Evolutionary conservation across 176 grass and related monocot species (phyloP), one percentile per base, ranked within the genome.

Genomic region (Phoenix roebelenii): DNA sequence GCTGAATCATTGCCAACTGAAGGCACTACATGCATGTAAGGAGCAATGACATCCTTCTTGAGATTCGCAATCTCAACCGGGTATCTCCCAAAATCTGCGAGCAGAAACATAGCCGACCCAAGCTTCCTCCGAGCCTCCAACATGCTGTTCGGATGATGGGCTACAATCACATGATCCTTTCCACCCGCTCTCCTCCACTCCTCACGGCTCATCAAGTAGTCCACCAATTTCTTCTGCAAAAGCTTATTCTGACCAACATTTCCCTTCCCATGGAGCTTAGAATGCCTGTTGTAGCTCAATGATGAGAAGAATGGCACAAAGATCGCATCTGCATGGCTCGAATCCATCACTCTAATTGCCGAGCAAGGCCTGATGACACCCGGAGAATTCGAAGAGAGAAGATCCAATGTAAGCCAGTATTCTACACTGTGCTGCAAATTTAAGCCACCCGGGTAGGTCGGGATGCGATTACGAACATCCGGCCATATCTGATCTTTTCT

Each of bases 281-380:
- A 95, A 64, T 89, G 85, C 2, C 82, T 55, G 65, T 95, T 95
- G 74, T 89, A 95, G 76, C 85, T 89, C 61, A 89, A 65, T 19
- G 90, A 95, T 58, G 85, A 84, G 70, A 95, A 95, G 73, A 95
- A 95, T 0, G 90, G 90, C 58, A 95, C 90, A 50, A 95, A 86
- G 76, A 89, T 82, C 25, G 86, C 49, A 72, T 89, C 82, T 19
- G 85, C 85, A 1, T 56, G 58, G 69, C 80, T 89, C 15, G 82
- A 74, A 76, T 95, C 83, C 51, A 52, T 63, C 65, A 86, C 90
- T 60, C 85, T 51, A 4, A 86, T 55, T 49, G 82, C 82, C 16
- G 52, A 50, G 76, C 90, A 89, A 0, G 90, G 82, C 66, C 85
- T 59, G 55, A n/a, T 25, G 1, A 59, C 50, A 58, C n/a, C 20